Percentiles rank a stretch among this genome's conserved stretches.
phyloP scores from a whole-genome alignment of 768 basidiomycete genomes.

The Boletus bicolor region DNA sequence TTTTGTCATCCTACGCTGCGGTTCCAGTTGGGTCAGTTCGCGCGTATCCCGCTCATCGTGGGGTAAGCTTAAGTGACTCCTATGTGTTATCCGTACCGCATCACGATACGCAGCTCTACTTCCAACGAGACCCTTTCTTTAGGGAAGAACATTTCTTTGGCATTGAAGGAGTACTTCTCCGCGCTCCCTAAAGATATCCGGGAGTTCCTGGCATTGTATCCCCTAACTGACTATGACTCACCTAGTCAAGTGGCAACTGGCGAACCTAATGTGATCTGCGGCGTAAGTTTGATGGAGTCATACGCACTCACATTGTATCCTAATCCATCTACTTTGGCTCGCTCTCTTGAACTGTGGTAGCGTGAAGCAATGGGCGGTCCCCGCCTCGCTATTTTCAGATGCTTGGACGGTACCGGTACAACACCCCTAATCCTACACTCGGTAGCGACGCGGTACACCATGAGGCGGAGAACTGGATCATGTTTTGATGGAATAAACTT shows the following conservation, averaged over 20 bases:
- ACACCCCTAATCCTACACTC: conserved; percentile 48
- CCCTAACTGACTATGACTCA: conserved; percentile 42
- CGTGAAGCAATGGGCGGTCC: conserved; percentile 44
- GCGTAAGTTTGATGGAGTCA: conserved; percentile 36
- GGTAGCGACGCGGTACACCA: conserved; percentile 40
- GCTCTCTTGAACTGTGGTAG: conserved; percentile 20
- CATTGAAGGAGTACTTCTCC: conserved; percentile 45
- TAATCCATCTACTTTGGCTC: neutral
- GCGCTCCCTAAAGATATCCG: conserved; percentile 39
- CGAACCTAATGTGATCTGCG: conserved; percentile 49
- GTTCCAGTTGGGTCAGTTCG: conserved; percentile 44
- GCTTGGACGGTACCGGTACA: conserved; percentile 58
- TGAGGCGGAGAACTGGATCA: conserved; percentile 66
- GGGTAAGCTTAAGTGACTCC: conserved; percentile 39
- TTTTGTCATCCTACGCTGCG: conserved; percentile 47
- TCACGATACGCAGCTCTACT: conserved; percentile 40
- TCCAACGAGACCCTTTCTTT: conserved; percentile 57
- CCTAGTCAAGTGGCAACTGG: conserved; percentile 44
- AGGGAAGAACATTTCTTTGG: conserved; percentile 34
- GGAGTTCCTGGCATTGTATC: conserved; percentile 42
- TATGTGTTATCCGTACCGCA: neutral
- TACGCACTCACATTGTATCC: neutral
- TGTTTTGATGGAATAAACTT: conserved; percentile 62
- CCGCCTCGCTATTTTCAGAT: conserved; percentile 33
- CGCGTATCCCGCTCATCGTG: conserved; percentile 53